Conservation (phyloP, 495 filamentous ascomycete species). For the Neurospora pannonica region DNA sequence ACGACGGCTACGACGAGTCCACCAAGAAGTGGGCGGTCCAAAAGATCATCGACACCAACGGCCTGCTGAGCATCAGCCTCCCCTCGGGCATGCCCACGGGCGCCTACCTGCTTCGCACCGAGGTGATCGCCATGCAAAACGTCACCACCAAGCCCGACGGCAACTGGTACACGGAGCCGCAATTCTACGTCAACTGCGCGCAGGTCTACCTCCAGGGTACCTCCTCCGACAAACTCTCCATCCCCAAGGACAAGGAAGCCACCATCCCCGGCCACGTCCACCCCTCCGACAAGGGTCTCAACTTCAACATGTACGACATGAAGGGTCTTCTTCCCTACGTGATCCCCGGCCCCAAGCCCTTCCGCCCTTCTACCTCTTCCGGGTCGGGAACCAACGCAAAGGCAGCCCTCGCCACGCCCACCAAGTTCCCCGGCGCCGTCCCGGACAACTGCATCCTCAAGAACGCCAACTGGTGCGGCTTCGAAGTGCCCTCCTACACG, state of each 20-base stretch:
- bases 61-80: conserved; percentile 50
- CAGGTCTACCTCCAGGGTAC: conserved; percentile 53
- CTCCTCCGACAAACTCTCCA: conserved; percentile 23
- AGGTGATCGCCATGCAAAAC: conserved; percentile 59
- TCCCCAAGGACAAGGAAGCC: conserved; percentile 38
- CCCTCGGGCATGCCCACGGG: conserved; percentile 52
- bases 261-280: conserved; percentile 56
- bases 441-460: conserved; percentile 47
- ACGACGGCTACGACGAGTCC: conserved; percentile 49
- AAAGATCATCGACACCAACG: conserved; percentile 52
- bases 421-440: conserved; percentile 34
- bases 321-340: conserved; percentile 36
- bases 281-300: conserved; percentile 41
- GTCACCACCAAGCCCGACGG: conserved; percentile 24
- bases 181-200: conserved; percentile 61
- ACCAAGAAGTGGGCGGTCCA: conserved; percentile 57
- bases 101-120: conserved; percentile 58
- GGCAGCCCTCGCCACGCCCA: conserved; percentile 11
- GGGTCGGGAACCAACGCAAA: neutral
- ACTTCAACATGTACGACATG: conserved; percentile 51
- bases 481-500: conserved; percentile 45
- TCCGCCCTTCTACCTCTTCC: conserved; percentile 16
- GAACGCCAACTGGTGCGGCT: conserved; percentile 65
- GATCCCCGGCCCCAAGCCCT: conserved; percentile 49
- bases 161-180: conserved; percentile 42